These are phyloP conservation scores for Suillus weaverae DNA, from an alignment of 768 basidiomycete species.

Conservation along the genomic window DNA sequence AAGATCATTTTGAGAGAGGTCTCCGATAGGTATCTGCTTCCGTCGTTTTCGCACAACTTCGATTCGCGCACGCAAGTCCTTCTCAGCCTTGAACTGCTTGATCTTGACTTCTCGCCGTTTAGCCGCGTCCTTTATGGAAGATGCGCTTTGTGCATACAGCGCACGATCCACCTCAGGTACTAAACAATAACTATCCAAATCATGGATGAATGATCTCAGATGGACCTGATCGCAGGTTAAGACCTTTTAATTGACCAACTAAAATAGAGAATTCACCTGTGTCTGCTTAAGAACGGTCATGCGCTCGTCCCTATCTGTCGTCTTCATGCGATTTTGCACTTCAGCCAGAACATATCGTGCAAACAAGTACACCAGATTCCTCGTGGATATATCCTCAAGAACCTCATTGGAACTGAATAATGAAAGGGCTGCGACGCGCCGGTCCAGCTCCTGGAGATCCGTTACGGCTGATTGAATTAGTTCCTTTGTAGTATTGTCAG, in stretches of 20 bases:
- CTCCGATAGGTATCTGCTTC: slow-evolving; percentile 37
- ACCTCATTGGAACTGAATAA: slow-evolving; percentile 85
- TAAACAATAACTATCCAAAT: slow-evolving; percentile 65
- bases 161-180: slow-evolving; percentile 59
- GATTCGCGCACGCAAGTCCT: slow-evolving; percentile 69
- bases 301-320: slow-evolving; percentile 58
- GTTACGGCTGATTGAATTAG: slow-evolving; percentile 53
- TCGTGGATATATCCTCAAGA: slow-evolving; percentile 78
- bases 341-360: slow-evolving; percentile 71
- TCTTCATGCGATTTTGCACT: slow-evolving; percentile 57
- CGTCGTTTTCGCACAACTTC: slow-evolving; percentile 60
- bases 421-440: slow-evolving; percentile 57
- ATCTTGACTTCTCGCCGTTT: slow-evolving; percentile 87
- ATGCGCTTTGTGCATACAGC: slow-evolving; percentile 50
- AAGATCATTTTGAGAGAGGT: slow-evolving; percentile 48
- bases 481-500: slow-evolving; percentile 42
- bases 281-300: slow-evolving; percentile 53
- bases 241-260: neutral
- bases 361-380: slow-evolving; percentile 72
- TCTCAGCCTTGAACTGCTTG: slow-evolving; percentile 84
- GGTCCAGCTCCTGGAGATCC: slow-evolving; percentile 54
- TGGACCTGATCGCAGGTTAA: slow-evolving; percentile 40
- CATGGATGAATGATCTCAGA: slow-evolving; percentile 45
- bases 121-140: slow-evolving; percentile 59
- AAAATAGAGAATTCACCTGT: slow-evolving; percentile 43